Base-by-base conservation (phyloP, 306 rosid genomes). In the Vigna radiata region DNA sequence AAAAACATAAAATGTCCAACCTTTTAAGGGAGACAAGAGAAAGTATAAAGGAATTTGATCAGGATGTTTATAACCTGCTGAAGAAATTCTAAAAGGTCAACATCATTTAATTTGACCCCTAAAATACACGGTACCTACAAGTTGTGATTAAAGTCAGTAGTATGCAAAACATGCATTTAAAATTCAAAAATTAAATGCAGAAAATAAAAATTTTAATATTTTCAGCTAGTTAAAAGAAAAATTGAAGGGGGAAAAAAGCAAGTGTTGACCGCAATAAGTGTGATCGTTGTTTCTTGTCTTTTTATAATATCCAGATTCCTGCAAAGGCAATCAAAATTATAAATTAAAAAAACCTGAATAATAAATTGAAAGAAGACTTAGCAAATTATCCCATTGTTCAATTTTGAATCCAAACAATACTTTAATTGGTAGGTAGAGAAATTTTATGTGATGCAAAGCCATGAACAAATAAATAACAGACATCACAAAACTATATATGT, bases 81-180 rank as follows among this genome's bases (percentile, higher is more conserved):
- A 85, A 95, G 97, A 87, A 86, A 95, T 77, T 95, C 99, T 87
- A 89, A 63, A 61, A 95, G 97, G 89, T 95, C 97, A 43, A 53
- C 85, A 79, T 89, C 92, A 48, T 90, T 86, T 81, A 95, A 85
- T 71, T 82, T 90, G 83, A 89, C 96, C 59, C 97, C 99, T 79
- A 92, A 87, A 83, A 95, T 88, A 87, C 88, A 90, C 7, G 99
- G 99, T 68, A 92, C 97, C 99, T 95, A 87, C 75, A 82, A 63
- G 67, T 73, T 39, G 54, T 66, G 41, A 56, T 50, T 21, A 15
- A 56, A 60, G 75, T 81, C 76, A 80, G 62, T 27, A 79, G 74
- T 9, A 59, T 29, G 43, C 66, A 78, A 70, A 55, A 47, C 6
- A 46, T 8, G 63, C 7, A 60, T 39, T n/a, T 5, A 74, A 55